phyloP scores from a whole-genome alignment of 352 stramenopile species.

The Phytophthora parvispora region DNA sequence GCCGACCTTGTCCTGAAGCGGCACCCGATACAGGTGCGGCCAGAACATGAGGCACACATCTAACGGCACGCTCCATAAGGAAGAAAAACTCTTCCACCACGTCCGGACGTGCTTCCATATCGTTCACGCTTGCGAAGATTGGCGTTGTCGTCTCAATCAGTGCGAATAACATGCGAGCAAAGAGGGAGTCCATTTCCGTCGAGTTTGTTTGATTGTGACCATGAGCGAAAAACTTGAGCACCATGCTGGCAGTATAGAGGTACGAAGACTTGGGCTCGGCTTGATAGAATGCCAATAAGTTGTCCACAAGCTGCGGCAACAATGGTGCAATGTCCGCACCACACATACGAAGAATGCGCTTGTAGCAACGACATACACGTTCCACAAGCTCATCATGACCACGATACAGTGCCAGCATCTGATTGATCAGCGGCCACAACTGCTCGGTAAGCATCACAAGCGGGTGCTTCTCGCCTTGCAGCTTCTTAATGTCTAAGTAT shows the following conservation, averaged over 20 bases:
- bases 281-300: conserved; percentile 82
- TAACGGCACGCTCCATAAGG: conserved; percentile 92
- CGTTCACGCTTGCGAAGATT: conserved; percentile 75
- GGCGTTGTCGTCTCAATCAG: conserved; percentile 86
- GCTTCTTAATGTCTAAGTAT: conserved; percentile 60
- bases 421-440: conserved; percentile 85
- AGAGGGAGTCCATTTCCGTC: conserved; percentile 51
- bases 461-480: conserved; percentile 42
- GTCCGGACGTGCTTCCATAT: conserved; percentile 89
- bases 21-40: conserved; percentile 36
- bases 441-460: conserved; percentile 81
- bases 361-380: conserved; percentile 88
- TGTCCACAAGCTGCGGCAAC: conserved; percentile 80
- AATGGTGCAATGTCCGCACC: conserved; percentile 70
- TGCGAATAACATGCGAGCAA: conserved; percentile 65
- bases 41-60: conserved; percentile 84
- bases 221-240: conserved; percentile 80
- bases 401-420: conserved; percentile 82
- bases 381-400: conserved; percentile 85
- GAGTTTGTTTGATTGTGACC: conserved; percentile 31
- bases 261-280: conserved; percentile 88
- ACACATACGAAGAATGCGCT: conserved; percentile 86
- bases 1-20: conserved; percentile 3
- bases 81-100: conserved; percentile 98
- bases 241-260: conserved; percentile 85